Evolutionary conservation across 2,329 filamentous ascomycete species (phyloP), one percentile per base, ranked within the genome.

Genomic region (Talaromyces amestolkiae): DNA sequence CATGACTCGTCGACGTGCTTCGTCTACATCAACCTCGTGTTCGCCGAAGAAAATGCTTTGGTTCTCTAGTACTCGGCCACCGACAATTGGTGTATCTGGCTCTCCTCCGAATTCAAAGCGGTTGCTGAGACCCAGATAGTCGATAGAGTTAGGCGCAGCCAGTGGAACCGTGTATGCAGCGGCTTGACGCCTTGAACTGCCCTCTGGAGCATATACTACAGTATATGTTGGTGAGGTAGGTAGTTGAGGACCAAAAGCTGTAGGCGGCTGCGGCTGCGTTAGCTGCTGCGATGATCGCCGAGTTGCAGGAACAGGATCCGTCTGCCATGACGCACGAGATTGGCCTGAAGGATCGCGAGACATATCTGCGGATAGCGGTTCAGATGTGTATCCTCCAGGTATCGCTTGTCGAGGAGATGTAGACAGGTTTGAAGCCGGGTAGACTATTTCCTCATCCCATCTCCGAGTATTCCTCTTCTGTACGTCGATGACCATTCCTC

Each of bases 341-440:
- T 75, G 71, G 2, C 67, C 68, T 0, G 77, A 79, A 9, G 72
- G 69, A 17, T 72, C 69, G 39, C 77, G 76, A 2, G 76, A 74
- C 69, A 79, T 74, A 3, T 74, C 69, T 49, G 75, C 75, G 1
- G 71, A 58, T 3, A 66, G 67, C 1, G 71, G 70, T 33, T 79
- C 76, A 7, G 74, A 74, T 19, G 67, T 64, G 54, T 74, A 75
- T 11, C 72, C 70, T 13, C 70, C 61, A 1, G 71, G 68, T 10
- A 65, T 41, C 39, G 70, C 63, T 10, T 70, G 68, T 8, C 73
- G 70, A 13, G 74, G 71, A 3, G 74, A 64, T 5, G 73, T 72
- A 0, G 76, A 76, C 73, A 77, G 73, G 33, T 77, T 71, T 2
- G 74, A 74, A 37, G 76, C 77, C 17, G 76, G 74, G 59, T 76